Conservation (phyloP, 2,329 filamentous ascomycete genomes). For the Juglanconis oblonga region DNA sequence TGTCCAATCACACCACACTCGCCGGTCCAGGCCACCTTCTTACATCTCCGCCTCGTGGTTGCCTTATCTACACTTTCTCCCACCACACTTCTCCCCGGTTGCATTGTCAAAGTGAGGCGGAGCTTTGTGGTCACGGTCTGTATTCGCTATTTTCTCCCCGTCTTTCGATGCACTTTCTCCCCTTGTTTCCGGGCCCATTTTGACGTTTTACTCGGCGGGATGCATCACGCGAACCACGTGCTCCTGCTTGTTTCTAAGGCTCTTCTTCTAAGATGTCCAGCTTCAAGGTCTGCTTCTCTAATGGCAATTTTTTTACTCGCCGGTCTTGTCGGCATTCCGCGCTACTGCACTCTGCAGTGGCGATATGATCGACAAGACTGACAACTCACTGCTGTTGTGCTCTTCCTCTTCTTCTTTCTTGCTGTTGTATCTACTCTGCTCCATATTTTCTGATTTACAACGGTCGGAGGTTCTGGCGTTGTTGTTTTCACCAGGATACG, state of each 20-base stretch:
- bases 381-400: too few relatives aligned
- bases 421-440: too few relatives aligned
- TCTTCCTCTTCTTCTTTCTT: too few relatives aligned
- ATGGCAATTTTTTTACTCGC: neutral
- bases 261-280: neutral
- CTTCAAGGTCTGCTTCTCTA: neutral
- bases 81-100: neutral
- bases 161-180: too few relatives aligned
- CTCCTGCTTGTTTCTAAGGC: neutral
- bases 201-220: neutral
- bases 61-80: neutral
- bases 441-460: too few relatives aligned
- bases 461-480: too few relatives aligned
- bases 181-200: neutral
- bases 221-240: neutral
- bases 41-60: neutral
- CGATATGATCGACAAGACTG: too few relatives aligned
- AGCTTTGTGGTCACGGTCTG: too few relatives aligned
- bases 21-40: neutral
- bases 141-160: too few relatives aligned
- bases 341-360: too few relatives aligned
- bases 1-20: neutral
- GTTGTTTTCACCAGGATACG: neutral
- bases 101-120: too few relatives aligned
- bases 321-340: too few relatives aligned